A percentile compares a stretch with the other conserved stretches of the same genome.
These are phyloP conservation scores for Tuctoria greenei DNA, from an alignment of 176 grass and related monocot genomes.

Conservation along the genomic window DNA sequence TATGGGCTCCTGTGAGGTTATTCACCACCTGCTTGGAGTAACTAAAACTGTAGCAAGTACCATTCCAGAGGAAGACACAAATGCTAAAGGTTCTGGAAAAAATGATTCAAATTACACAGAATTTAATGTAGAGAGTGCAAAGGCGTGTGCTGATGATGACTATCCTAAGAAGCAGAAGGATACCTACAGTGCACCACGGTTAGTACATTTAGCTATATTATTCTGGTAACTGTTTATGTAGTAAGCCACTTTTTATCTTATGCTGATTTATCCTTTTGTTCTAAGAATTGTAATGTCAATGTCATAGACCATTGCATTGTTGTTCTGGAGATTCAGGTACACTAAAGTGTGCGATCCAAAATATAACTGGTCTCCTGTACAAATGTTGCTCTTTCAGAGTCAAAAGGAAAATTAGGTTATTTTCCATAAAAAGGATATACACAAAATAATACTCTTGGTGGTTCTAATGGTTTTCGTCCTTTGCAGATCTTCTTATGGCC, in stretches of 20 bases:
- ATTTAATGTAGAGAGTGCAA: constrained; percentile 33
- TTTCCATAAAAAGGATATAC: not conserved
- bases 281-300: not conserved
- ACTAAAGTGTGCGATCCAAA: not conserved
- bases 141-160: constrained; percentile 37
- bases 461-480: constrained; percentile 24
- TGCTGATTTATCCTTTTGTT: not conserved
- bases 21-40: constrained; percentile 86
- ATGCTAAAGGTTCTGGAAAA: constrained; percentile 49
- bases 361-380: not conserved
- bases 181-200: constrained; percentile 37
- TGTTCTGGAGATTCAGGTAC: constrained; percentile 7
- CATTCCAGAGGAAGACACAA: constrained; percentile 55
- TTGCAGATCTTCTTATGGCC: constrained; percentile 57
- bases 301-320: constrained; percentile 1
- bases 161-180: constrained; percentile 47
- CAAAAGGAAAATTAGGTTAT: not conserved
- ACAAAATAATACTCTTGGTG: not conserved
- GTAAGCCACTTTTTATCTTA: not conserved
- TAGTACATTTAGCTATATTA: constrained; percentile 24
- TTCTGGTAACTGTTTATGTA: constrained; percentile 14
- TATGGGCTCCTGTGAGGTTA: constrained; percentile 75
- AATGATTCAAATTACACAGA: constrained; percentile 29
- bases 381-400: not conserved
- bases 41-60: constrained; percentile 64